Conservation (phyloP, 2,329 filamentous ascomycete species). For the Diaporthe sp. region DNA sequence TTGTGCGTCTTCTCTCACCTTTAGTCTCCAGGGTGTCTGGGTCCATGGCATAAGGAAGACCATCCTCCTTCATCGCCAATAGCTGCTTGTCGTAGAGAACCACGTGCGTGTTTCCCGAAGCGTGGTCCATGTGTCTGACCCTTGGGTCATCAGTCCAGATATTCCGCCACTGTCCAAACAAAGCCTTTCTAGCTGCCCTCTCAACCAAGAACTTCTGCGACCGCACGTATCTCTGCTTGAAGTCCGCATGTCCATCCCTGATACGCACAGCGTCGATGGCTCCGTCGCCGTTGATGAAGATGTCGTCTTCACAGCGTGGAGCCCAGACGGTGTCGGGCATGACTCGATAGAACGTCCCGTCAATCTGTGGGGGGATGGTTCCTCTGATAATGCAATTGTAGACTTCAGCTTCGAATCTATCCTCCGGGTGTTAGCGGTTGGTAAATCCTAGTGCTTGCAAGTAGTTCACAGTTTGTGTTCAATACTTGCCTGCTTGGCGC, state of each 20-base stretch:
- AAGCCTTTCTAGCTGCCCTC: neutral
- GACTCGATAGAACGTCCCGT: neutral
- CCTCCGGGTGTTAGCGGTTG: neutral
- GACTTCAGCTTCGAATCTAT: conserved; percentile 2
- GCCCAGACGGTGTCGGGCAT: conserved; percentile 8
- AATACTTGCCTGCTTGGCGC: neutral
- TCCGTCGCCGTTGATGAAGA: neutral
- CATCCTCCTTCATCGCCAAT: conserved; percentile 68
- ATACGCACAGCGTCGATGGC: neutral
- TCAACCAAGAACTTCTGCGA: conserved; percentile 26
- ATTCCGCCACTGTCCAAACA: conserved; percentile 27
- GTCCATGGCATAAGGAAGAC: conserved; percentile 64
- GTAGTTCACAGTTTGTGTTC: neutral
- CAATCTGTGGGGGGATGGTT: neutral
- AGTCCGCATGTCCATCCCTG: neutral
- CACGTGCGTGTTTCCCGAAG: conserved; percentile 72
- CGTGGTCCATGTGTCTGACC: conserved; percentile 62
- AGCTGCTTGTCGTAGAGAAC: conserved; percentile 68
- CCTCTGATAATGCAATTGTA: conserved; percentile 9
- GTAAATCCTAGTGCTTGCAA: neutral
- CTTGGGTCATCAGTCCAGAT: conserved; percentile 21
- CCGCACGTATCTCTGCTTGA: conserved; percentile 8
- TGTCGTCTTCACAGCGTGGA: neutral
- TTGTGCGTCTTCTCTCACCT: conserved; percentile 49
- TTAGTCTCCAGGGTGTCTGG: conserved; percentile 62